These are phyloP conservation scores for Pichia sp. DNA, from an alignment of 1,139 yeast genomes.

Conservation along the genomic window DNA sequence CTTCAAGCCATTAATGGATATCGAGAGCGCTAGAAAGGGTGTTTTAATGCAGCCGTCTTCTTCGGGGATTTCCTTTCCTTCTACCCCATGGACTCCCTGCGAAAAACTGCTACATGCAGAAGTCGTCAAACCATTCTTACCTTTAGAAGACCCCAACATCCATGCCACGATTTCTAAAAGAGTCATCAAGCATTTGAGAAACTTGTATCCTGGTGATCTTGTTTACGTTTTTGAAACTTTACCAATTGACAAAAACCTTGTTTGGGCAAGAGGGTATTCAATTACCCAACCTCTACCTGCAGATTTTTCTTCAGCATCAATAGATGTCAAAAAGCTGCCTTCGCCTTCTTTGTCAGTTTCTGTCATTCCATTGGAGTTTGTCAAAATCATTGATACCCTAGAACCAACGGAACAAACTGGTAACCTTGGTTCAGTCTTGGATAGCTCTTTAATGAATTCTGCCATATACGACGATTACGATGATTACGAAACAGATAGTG, in stretches of 20 bases:
- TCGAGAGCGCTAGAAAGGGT: neutral
- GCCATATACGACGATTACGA: constrained; percentile 11
- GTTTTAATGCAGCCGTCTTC: neutral
- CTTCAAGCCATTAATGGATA: neutral
- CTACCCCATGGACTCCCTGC: constrained; percentile 8
- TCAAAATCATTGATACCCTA: constrained; percentile 30
- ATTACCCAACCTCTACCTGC: constrained; percentile 57
- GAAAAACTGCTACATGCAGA: constrained; percentile 10
- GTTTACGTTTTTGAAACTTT: constrained; percentile 68
- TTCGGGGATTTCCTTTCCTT: neutral
- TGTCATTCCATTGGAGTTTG: constrained; percentile 54
- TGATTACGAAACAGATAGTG: constrained; percentile 3
- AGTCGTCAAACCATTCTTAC: constrained; percentile 52
- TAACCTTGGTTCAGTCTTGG: constrained; percentile 23
- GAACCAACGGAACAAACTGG: constrained; percentile 3
- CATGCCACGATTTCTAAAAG: constrained; percentile 8
- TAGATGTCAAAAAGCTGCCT: constrained; percentile 56
- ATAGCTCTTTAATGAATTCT: constrained; percentile 21
- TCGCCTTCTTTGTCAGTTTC: constrained; percentile 42
- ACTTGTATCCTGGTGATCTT: constrained; percentile 75
- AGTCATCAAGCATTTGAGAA: constrained; percentile 30
- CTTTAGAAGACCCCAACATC: constrained; percentile 28
- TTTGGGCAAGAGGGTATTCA: constrained; percentile 77
- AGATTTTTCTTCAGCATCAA: constrained; percentile 55
- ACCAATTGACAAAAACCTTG: neutral